These are phyloP conservation scores for Leishmania braziliensis DNA, from an alignment of 208 protist genomes.

Conservation along the genomic window DNA sequence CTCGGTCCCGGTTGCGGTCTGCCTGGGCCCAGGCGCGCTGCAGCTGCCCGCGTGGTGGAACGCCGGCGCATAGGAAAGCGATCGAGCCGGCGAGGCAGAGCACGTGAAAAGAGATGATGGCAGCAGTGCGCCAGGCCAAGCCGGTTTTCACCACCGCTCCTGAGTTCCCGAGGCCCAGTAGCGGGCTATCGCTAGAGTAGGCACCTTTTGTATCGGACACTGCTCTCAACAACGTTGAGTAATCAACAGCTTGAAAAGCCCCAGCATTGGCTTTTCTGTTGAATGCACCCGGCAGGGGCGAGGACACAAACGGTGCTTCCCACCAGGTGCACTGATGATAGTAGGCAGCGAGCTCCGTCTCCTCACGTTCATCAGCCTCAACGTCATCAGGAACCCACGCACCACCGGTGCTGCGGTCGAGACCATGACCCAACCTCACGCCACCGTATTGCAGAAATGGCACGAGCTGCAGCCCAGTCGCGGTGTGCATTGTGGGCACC, in stretches of 20 bases:
- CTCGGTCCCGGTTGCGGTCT: constrained; percentile 44
- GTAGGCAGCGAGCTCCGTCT: constrained; percentile 36
- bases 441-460: background rate
- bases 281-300: background rate
- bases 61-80: constrained; percentile 50
- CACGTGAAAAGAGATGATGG: constrained; percentile 42
- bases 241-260: background rate
- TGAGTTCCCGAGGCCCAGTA: background rate
- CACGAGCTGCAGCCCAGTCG: constrained; percentile 6
- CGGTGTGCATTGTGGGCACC: background rate
- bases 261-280: background rate
- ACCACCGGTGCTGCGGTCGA: background rate
- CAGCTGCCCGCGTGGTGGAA: constrained; percentile 46
- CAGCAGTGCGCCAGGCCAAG: constrained; percentile 36
- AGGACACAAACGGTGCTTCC: constrained; percentile 8
- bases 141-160: constrained; percentile 17
- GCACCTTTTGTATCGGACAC: no score
- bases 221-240: background rate
- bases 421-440: background rate
- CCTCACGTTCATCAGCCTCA: constrained; percentile 40
- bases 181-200: constrained; percentile 6
- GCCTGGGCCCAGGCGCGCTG: constrained; percentile 62
- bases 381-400: constrained; percentile 26
- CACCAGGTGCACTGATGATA: constrained; percentile 23
- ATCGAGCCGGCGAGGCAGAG: constrained; percentile 47